phyloP scores from a whole-genome alignment of 192 early-diverging fungal species.

The Rhizophagus prolifer region DNA sequence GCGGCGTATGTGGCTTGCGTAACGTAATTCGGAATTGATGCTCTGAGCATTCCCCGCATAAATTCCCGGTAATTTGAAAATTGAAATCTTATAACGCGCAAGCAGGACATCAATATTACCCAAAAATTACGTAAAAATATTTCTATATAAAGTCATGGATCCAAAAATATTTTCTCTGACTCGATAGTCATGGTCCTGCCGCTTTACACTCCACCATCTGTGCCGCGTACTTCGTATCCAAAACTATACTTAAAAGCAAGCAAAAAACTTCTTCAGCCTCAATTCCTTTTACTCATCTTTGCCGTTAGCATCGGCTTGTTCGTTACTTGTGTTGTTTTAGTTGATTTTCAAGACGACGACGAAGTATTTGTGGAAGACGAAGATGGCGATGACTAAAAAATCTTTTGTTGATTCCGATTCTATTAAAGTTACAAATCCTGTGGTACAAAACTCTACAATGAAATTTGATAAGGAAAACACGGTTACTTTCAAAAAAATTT shows the following conservation, averaged over 20 bases:
- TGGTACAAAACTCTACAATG: too few species aligned
- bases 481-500: background rate
- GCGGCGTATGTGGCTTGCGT: too few species aligned
- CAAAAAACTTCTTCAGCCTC: slow-evolving; percentile 22
- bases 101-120: too few species aligned
- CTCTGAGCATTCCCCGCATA: too few species aligned
- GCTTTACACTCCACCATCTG: background rate
- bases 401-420: background rate
- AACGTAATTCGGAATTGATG: too few species aligned
- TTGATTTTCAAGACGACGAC: slow-evolving; percentile 24
- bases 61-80: too few species aligned
- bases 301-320: slow-evolving; percentile 9
- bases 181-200: slow-evolving; percentile 17
- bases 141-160: background rate
- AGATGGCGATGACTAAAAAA: slow-evolving; percentile 7
- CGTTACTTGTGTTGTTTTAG: slow-evolving; percentile 1
- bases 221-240: slow-evolving; percentile 4
- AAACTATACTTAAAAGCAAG: slow-evolving; percentile 7
- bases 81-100: too few species aligned
- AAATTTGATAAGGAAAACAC: background rate
- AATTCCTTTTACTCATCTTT: slow-evolving; percentile 14
- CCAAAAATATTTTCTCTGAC: background rate
- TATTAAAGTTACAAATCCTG: background rate
- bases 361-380: slow-evolving; percentile 5
- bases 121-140: background rate